Conservation (phyloP, 768 basidiomycete species). For the Omphalotus guepiniiformis region DNA sequence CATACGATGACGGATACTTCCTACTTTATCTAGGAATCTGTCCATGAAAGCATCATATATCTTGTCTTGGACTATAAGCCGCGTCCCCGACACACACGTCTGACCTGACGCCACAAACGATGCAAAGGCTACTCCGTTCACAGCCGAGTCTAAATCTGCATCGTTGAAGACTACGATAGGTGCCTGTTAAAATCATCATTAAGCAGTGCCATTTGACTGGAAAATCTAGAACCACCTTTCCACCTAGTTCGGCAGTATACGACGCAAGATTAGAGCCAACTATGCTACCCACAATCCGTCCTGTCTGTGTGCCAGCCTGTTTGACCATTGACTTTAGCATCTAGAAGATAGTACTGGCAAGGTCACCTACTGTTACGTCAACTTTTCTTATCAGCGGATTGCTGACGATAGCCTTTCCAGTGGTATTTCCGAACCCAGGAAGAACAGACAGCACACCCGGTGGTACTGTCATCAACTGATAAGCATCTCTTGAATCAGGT, state of each 20-base stretch:
- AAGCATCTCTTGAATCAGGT: no score
- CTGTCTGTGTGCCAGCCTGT: conserved; percentile 76
- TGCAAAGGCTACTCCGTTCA: conserved; percentile 81
- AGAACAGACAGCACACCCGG: conserved; percentile 68
- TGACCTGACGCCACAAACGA: conserved; percentile 86
- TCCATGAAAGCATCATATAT: conserved; percentile 69
- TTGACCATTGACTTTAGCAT: neutral
- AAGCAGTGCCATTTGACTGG: neutral
- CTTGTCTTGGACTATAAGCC: conserved; percentile 67
- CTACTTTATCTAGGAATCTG: conserved; percentile 56
- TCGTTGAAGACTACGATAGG: conserved; percentile 80
- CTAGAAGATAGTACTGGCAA: neutral
- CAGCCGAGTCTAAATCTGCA: conserved; percentile 66
- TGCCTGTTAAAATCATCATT: conserved; percentile 49
- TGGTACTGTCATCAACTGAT: conserved; percentile 52
- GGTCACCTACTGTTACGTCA: conserved; percentile 66
- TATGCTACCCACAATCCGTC: conserved; percentile 65
- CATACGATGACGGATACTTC: conserved; percentile 63
- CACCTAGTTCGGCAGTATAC: conserved; percentile 83
- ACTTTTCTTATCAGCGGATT: conserved; percentile 73
- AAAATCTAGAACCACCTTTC: conserved; percentile 49
- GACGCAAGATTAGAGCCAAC: conserved; percentile 71
- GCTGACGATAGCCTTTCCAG: conserved; percentile 61
- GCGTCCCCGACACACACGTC: conserved; percentile 88
- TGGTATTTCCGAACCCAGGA: conserved; percentile 63